Conservation (phyloP, 169 alveolate species). For the Plasmodium inui region DNA sequence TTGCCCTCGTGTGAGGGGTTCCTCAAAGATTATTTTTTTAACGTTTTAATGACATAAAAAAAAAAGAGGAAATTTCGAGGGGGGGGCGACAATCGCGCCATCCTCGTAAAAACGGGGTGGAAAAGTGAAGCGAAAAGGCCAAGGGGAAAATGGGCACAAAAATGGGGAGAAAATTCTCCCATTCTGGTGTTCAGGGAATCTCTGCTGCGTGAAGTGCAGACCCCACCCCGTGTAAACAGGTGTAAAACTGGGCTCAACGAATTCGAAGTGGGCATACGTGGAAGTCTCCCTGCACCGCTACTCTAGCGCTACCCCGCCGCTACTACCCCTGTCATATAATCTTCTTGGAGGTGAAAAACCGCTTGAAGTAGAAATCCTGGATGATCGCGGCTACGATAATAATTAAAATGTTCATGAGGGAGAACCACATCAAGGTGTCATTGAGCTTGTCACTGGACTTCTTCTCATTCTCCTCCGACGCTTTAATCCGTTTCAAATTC, state of each 20-base stretch:
- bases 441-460: slow-evolving; percentile 52
- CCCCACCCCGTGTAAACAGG: not conserved
- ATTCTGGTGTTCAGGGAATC: not conserved
- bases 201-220: not conserved
- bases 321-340: slow-evolving; percentile 4
- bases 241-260: no score
- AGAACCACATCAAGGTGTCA: slow-evolving; percentile 72
- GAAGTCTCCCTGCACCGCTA: not conserved
- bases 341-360: slow-evolving; percentile 62
- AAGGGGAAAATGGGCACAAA: not conserved
- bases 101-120: no score
- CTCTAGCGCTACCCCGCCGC: not conserved
- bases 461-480: slow-evolving; percentile 54
- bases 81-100: not conserved
- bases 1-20: not conserved
- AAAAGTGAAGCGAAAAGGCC: not conserved
- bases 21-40: not conserved
- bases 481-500: slow-evolving; percentile 46
- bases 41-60: not conserved
- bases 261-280: not conserved
- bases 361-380: slow-evolving; percentile 56
- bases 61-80: not conserved
- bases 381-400: slow-evolving; percentile 47
- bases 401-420: slow-evolving; percentile 30
- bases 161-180: not conserved